Conservation (phyloP, 768 basidiomycete species). For the Suillus cothurnatus region DNA sequence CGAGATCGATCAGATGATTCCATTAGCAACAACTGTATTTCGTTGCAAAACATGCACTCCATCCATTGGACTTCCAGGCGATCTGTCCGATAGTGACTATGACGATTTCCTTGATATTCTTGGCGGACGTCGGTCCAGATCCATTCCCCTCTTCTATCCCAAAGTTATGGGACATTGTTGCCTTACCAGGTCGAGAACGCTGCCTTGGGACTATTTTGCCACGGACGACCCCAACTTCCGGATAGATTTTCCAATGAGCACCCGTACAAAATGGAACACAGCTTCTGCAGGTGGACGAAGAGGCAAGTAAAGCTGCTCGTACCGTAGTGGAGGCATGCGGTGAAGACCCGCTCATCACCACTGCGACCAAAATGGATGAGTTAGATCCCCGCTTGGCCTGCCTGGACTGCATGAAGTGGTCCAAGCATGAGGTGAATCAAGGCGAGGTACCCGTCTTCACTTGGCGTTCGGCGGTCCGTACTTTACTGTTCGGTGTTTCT, state of each 20-base stretch:
- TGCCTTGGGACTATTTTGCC: slow-evolving; percentile 22
- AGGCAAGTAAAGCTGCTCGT: slow-evolving; percentile 33
- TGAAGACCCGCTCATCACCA: slow-evolving; percentile 42
- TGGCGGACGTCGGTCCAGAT: slow-evolving; percentile 13
- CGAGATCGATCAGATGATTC: slow-evolving; percentile 31
- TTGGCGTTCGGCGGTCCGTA: slow-evolving; percentile 33
- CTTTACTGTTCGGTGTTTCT: not conserved
- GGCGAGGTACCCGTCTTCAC: slow-evolving; percentile 32
- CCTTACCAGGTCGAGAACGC: slow-evolving; percentile 32
- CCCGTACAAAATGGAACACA: slow-evolving; percentile 37
- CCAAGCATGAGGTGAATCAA: slow-evolving; percentile 21
- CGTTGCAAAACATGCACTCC: slow-evolving; percentile 40
- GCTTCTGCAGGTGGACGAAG: slow-evolving; percentile 34
- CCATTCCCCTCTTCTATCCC: slow-evolving; percentile 46
- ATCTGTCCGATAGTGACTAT: slow-evolving; percentile 25
- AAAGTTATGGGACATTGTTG: slow-evolving; percentile 49
- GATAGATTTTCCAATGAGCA: slow-evolving; percentile 24
- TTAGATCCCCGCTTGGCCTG: slow-evolving; percentile 38
- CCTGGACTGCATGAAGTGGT: slow-evolving; percentile 34
- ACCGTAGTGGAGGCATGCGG: slow-evolving; percentile 40
- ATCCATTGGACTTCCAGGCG: slow-evolving; percentile 21
- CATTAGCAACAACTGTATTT: slow-evolving; percentile 48
- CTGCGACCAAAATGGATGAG: slow-evolving; percentile 44
- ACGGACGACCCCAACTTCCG: slow-evolving; percentile 31
- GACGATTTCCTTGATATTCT: slow-evolving; percentile 26